phyloP scores from a whole-genome alignment of 306 rosid genomes.

The Castanea sativa region DNA sequence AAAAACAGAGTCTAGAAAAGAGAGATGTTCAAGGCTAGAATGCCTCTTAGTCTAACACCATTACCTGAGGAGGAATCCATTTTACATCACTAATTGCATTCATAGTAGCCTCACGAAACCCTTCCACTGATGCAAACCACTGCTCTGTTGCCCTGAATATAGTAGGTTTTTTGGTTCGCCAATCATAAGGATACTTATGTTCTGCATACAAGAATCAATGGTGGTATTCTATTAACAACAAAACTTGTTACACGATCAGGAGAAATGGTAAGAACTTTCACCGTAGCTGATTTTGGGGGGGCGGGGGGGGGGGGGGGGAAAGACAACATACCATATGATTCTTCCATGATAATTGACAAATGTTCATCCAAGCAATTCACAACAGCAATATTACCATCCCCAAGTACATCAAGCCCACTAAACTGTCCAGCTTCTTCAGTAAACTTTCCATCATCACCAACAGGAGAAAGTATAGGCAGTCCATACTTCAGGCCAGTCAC shows the following conservation, averaged over 20 bases:
- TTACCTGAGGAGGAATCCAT: constrained; percentile 98
- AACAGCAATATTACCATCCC: constrained; percentile 82
- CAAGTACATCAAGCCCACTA: constrained; percentile 92
- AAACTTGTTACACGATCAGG: not conserved
- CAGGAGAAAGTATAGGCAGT: constrained; percentile 83
- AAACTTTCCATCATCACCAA: constrained; percentile 83
- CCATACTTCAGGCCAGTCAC: constrained; percentile 92
- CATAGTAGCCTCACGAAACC: constrained; percentile 80
- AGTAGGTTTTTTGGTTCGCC: constrained; percentile 96
- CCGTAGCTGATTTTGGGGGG: not conserved
- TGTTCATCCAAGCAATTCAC: constrained; percentile 79
- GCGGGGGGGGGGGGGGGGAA: not conserved
- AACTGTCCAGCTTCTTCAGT: constrained; percentile 96
- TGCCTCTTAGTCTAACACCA: constrained; percentile 12
- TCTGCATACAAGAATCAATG: constrained; percentile 46
- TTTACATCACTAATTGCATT: constrained; percentile 76
- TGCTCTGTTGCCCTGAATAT: constrained; percentile 99
- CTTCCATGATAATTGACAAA: constrained; percentile 80
- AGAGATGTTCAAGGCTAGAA: constrained; percentile 6
- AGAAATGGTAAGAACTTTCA: constrained; percentile 5
- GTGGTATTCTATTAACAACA: not conserved
- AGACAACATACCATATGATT: constrained; percentile 62
- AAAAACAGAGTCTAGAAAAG: constrained; percentile 10
- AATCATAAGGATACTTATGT: constrained; percentile 98
- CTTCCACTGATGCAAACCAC: constrained; percentile 99